Percentiles rank a stretch among this genome's conserved stretches.
Conservation (phyloP, 1,139 yeast species). For the Kodamaea fungicola region DNA sequence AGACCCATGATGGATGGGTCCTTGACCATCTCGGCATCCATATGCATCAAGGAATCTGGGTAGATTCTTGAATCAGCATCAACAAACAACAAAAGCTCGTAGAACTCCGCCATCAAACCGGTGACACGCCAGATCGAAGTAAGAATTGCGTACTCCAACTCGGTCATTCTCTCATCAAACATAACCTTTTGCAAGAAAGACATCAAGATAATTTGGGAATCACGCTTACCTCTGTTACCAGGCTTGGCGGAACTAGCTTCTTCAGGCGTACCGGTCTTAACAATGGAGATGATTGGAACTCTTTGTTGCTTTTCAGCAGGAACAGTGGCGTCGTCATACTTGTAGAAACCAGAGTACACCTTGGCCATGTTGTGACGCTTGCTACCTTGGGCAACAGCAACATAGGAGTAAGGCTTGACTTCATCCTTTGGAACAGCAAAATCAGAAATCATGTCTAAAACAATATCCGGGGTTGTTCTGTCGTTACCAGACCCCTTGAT, state of each 20-base stretch:
- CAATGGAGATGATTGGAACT: conserved; percentile 78
- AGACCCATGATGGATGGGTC: conserved; percentile 92
- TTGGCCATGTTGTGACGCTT: conserved; percentile 98
- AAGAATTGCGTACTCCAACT: conserved; percentile 79
- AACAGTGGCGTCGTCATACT: conserved; percentile 69
- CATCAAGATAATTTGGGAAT: conserved; percentile 92
- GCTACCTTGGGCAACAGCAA: conserved; percentile 89
- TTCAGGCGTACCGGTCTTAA: conserved; percentile 89
- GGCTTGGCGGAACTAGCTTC: conserved; percentile 83
- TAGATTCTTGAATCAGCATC: conserved; percentile 95
- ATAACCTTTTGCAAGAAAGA: conserved; percentile 85
- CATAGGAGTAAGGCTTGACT: conserved; percentile 79
- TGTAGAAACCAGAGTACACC: conserved; percentile 86
- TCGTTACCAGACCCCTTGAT: conserved; percentile 93
- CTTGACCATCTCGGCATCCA: conserved; percentile 89
- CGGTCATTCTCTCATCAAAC: conserved; percentile 97
- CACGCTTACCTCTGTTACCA: conserved; percentile 98
- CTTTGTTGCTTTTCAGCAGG: conserved; percentile 83
- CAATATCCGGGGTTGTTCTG: conserved; percentile 82
- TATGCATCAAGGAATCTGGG: conserved; percentile 88
- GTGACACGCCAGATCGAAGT: conserved; percentile 80
- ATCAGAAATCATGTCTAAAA: conserved; percentile 83
- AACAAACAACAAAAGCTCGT: conserved; percentile 87
- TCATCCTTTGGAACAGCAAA: conserved; percentile 68
- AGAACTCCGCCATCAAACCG: conserved; percentile 83